Conservation (phyloP, 805 yeast species). For the Pichia phayaonensis region DNA sequence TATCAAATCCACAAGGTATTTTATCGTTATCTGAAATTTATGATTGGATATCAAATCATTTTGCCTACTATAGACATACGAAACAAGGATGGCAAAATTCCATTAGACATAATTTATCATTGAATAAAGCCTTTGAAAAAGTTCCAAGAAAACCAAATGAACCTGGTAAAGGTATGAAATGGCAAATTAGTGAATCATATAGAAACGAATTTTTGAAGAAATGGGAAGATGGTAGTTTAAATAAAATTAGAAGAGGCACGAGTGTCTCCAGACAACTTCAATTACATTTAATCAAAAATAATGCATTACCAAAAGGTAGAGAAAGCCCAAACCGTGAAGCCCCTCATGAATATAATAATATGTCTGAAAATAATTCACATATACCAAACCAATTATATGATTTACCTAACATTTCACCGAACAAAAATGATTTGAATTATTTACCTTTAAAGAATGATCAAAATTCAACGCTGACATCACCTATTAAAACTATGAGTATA, state of each 20-base stretch:
- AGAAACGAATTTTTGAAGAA: slow-evolving; percentile 77
- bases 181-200: slow-evolving; percentile 88
- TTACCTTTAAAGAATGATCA: slow-evolving; percentile 12
- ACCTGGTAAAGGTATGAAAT: slow-evolving; percentile 98
- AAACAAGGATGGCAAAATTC: slow-evolving; percentile 99
- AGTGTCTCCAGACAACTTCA: slow-evolving; percentile 76
- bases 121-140: slow-evolving; percentile 95
- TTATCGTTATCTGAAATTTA: slow-evolving; percentile 88
- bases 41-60: slow-evolving; percentile 79
- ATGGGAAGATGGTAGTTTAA: slow-evolving; percentile 66
- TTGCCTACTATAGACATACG: slow-evolving; percentile 85
- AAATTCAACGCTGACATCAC: slow-evolving; percentile 10
- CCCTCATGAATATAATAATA: background rate
- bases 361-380: background rate
- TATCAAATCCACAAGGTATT: slow-evolving; percentile 81
- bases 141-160: slow-evolving; percentile 93
- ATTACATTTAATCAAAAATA: slow-evolving; percentile 58
- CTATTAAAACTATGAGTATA: slow-evolving; percentile 13
- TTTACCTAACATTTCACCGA: background rate
- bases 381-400: background rate
- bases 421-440: slow-evolving; percentile 18
- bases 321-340: slow-evolving; percentile 9
- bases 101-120: slow-evolving; percentile 86
- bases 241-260: slow-evolving; percentile 71
- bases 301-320: slow-evolving; percentile 40